Conservation (phyloP, 176 grass and related monocot genomes). For the Avena insularis region DNA sequence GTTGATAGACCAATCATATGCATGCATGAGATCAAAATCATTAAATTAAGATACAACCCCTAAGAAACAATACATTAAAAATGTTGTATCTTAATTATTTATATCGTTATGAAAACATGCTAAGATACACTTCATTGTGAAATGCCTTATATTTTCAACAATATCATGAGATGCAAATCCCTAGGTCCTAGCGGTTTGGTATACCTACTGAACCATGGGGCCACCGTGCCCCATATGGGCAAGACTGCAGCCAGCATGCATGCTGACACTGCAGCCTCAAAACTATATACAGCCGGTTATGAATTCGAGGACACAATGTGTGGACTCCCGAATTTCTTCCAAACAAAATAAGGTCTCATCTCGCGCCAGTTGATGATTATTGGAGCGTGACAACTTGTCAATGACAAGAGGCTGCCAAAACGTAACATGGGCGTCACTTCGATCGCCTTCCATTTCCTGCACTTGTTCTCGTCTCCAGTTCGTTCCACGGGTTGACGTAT, state of each 20-base stretch:
- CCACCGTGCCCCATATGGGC: constrained; percentile 50
- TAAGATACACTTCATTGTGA: too few relatives aligned
- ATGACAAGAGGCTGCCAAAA: not conserved
- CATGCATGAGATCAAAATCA: too few relatives aligned
- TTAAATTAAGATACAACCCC: too few relatives aligned
- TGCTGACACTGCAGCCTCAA: not conserved
- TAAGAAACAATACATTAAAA: too few relatives aligned
- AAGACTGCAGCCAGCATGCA: constrained; percentile 13
- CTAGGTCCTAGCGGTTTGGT: constrained; percentile 34
- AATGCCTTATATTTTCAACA: too few relatives aligned
- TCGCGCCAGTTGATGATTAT: not conserved
- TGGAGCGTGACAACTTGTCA: not conserved
- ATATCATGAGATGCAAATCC: not conserved
- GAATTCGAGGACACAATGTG: not conserved
- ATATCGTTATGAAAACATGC: too few relatives aligned
- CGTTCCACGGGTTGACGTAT: not conserved
- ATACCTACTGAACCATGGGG: constrained; percentile 41
- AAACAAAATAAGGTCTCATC: not conserved
- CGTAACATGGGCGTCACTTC: not conserved
- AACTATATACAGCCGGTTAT: too few relatives aligned
- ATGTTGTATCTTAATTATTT: too few relatives aligned
- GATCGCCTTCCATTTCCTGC: not conserved
- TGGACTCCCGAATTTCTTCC: not conserved
- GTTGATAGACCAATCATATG: too few relatives aligned
- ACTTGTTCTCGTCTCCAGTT: not conserved